These are phyloP conservation scores for Fusarium sp. DNA, from an alignment of 2,329 filamentous ascomycete species.

Conservation along the genomic window DNA sequence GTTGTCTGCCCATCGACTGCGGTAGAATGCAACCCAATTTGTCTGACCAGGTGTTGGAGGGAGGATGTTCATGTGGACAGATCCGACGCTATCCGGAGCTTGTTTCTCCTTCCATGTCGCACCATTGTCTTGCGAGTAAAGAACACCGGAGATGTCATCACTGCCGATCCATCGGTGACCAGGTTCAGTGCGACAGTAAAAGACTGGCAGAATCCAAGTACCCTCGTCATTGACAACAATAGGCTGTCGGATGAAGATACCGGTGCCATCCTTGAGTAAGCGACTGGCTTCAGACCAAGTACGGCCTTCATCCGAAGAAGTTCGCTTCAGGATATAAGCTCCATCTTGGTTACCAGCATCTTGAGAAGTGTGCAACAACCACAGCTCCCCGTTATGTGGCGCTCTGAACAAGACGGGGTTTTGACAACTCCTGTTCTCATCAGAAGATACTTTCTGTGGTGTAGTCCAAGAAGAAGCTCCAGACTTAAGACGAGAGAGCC, in stretches of 20 bases:
- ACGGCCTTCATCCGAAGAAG: conserved; percentile 51
- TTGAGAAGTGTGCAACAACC: conserved; percentile 60
- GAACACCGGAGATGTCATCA: conserved; percentile 56
- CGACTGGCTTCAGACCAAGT: conserved; percentile 53
- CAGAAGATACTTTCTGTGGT: conserved; percentile 54
- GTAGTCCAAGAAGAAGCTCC: conserved; percentile 49
- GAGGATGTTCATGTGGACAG: conserved; percentile 59
- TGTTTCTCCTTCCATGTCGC: conserved; percentile 54
- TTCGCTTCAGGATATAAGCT: conserved; percentile 53
- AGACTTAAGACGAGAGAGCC: conserved; percentile 53
- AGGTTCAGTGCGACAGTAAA: conserved; percentile 55
- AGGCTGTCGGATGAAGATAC: conserved; percentile 58
- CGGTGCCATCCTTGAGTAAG: conserved; percentile 51
- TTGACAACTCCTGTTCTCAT: conserved; percentile 57
- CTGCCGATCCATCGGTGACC: conserved; percentile 59
- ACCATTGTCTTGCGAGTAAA: conserved; percentile 54
- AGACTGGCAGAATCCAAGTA: conserved; percentile 57
- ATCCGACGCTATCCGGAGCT: conserved; percentile 53
- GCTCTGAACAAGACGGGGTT: conserved; percentile 58
- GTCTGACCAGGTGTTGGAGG: conserved; percentile 40
- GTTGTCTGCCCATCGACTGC: conserved; percentile 59
- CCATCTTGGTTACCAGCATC: conserved; percentile 59
- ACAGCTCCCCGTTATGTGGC: conserved; percentile 51
- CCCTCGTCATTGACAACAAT: conserved; percentile 52
- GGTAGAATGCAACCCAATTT: conserved; percentile 54